Base-by-base conservation (phyloP, 73 alveolate species). In the Paramecium biaurelia region DNA sequence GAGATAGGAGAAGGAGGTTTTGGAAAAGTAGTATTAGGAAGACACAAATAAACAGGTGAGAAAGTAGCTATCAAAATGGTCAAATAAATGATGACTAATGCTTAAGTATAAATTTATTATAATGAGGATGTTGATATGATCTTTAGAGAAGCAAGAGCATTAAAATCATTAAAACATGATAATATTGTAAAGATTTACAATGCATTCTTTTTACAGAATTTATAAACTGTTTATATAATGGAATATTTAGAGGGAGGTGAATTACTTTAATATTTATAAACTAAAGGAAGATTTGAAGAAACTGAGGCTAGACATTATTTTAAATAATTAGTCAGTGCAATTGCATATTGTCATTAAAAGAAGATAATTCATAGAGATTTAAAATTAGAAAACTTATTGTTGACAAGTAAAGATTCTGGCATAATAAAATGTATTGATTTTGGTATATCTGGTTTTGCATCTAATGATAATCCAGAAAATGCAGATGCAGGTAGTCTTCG, bases 351-450 rank as follows among this genome's bases (percentile, higher is more conserved):
- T 84, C 99, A 98, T 93, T 92, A 92, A 32, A 96, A 94, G 86
- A 95, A 96, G 85, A 95, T 97, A 12, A 95, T 97, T 1, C 99
- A 98, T 93, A 59, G 99, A 92, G 99, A 98, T 92, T 68, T 98
- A 37, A 98, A 98, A 57, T 99, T 99, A 30, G 98, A 96, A 57
- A 98, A 98, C 84, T 85, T 98, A 57, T 85, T 98, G 34, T 82
- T 89, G 15, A 82, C 87, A 26, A 37, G 85, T 11, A 58, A 68
- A 42, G 74, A 37, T n/a, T 89, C 94, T 14, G 85, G 74, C 4
- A 24, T 32, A 70, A 70, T 70, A 2, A 89, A 70, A 43, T 88
- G 56, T 45, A 94, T 93, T 2, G 96, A 93, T 59, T 93, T 93
- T 53, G 96, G 96, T 38, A 93, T 93, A n/a, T 72, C 94, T 34